Conservation (phyloP, 768 basidiomycete species). For the Asterophora parasitica region DNA sequence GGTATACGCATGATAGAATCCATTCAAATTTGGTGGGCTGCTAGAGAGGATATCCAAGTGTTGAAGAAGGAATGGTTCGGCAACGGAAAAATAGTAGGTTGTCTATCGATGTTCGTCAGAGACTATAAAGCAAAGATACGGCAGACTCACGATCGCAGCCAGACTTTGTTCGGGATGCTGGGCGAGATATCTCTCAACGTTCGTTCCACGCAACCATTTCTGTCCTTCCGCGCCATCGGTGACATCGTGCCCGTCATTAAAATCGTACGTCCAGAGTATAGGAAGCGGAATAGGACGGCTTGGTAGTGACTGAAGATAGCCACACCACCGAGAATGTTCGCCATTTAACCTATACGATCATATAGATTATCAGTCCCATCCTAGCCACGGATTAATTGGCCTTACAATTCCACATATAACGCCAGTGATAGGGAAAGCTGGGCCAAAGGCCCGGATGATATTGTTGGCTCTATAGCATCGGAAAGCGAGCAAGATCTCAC, state of each 20-base stretch:
- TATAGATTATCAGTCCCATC: constrained; percentile 5
- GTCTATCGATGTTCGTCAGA: constrained; percentile 6
- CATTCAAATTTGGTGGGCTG: constrained; percentile 25
- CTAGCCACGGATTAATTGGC: constrained; percentile 13
- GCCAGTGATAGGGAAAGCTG: constrained; percentile 60
- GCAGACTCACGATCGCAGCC: constrained; percentile 12
- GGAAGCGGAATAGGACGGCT: constrained; percentile 48
- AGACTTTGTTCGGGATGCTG: constrained; percentile 1
- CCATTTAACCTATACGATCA: constrained; percentile 39
- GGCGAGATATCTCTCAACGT: constrained; percentile 21
- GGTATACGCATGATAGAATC: constrained; percentile 49
- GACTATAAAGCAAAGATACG: no score
- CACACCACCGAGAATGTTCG: constrained; percentile 51
- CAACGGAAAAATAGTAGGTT: constrained; percentile 32
- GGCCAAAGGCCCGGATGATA: constrained; percentile 54
- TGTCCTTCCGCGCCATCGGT: constrained; percentile 28
- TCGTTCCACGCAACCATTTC: constrained; percentile 40
- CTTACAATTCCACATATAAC: constrained; percentile 63
- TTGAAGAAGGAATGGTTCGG: constrained; percentile 26
- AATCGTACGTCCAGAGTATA: constrained; percentile 47
- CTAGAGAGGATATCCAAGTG: constrained; percentile 10
- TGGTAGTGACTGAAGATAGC: constrained; percentile 67
- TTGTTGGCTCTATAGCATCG: constrained; percentile 35
- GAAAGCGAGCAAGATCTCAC: constrained; percentile 49
- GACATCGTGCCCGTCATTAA: constrained; percentile 17